Evolutionary conservation across 495 filamentous ascomycete species (phyloP).

Genomic region (Glarea lozoyensis): DNA sequence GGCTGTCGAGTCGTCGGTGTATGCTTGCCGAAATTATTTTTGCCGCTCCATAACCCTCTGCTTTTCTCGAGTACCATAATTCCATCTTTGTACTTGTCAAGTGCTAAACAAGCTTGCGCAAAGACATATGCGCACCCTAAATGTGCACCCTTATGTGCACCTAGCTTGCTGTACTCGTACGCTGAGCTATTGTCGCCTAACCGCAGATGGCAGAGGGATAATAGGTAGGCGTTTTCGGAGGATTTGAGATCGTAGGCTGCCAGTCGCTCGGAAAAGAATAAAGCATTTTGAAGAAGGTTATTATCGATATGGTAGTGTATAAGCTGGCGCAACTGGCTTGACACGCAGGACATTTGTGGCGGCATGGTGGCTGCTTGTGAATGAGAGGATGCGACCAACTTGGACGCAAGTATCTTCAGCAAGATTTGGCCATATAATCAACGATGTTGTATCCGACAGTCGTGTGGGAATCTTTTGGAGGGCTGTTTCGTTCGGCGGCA

Average conservation of each 20-base stretch:
- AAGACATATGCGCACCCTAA: conserved; percentile 86
- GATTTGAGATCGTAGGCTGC: conserved; percentile 71
- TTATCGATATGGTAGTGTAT: conserved; percentile 94
- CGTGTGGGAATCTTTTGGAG: conserved; percentile 3
- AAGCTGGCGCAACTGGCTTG: conserved; percentile 69
- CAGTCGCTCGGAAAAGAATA: conserved; percentile 84
- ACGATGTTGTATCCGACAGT: conserved; percentile 1
- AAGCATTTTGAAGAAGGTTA: conserved; percentile 73
- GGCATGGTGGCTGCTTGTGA: conserved; percentile 48
- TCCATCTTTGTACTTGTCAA: conserved; percentile 72
- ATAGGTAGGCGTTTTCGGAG: conserved; percentile 71
- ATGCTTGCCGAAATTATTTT: conserved; percentile 62
- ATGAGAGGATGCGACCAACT: conserved; percentile 3
- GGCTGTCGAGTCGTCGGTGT: conserved; percentile 63
- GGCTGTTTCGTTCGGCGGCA: conserved; percentile 6
- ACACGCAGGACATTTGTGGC: conserved; percentile 47
- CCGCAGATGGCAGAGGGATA: conserved; percentile 75
- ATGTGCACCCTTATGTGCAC: conserved; percentile 58
- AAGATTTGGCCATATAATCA: conserved; percentile 19
- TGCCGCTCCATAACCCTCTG: conserved; percentile 58
- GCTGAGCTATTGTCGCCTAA: conserved; percentile 60
- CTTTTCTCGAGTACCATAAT: conserved; percentile 71
- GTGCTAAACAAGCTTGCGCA: conserved; percentile 74
- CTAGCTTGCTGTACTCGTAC: conserved; percentile 58
- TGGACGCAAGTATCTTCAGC: conserved; percentile 12